These are phyloP conservation scores for Verticillium dahliae DNA, from an alignment of 2,329 filamentous ascomycete species.

Conservation along the genomic window DNA sequence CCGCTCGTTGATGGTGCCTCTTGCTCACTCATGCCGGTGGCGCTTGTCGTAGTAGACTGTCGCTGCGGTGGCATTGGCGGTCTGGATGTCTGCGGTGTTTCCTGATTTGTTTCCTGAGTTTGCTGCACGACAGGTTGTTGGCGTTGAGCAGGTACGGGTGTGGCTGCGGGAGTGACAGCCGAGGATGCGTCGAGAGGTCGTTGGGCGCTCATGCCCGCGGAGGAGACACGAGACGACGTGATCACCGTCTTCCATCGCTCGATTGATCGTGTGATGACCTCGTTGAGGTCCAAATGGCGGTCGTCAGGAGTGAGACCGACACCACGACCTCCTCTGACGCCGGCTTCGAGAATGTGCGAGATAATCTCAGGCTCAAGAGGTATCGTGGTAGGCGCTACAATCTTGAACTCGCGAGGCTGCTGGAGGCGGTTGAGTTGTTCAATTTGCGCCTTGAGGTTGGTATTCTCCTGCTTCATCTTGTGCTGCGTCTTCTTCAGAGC, in stretches of 20 bases:
- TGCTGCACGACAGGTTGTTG: slow-evolving; percentile 12
- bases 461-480: slow-evolving; percentile 47
- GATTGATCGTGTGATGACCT: slow-evolving; percentile 47
- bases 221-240: slow-evolving; percentile 36
- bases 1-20: slow-evolving; percentile 22
- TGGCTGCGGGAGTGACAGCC: slow-evolving; percentile 10
- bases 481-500: slow-evolving; percentile 44
- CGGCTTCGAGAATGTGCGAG: slow-evolving; percentile 37
- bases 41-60: slow-evolving; percentile 26
- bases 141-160: slow-evolving; percentile 10
- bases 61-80: slow-evolving; percentile 13
- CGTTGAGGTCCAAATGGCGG: slow-evolving; percentile 43
- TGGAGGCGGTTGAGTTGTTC: slow-evolving; percentile 53
- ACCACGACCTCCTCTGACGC: slow-evolving; percentile 28
- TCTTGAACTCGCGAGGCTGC: slow-evolving; percentile 53
- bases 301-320: slow-evolving; percentile 45
- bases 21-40: slow-evolving; percentile 26
- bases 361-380: slow-evolving; percentile 44
- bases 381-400: slow-evolving; percentile 44
- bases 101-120: slow-evolving; percentile 16
- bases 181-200: slow-evolving; percentile 33
- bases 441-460: slow-evolving; percentile 50
- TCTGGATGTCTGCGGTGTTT: slow-evolving; percentile 15
- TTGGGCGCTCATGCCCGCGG: slow-evolving; percentile 43
- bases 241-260: slow-evolving; percentile 58